Conservation (phyloP, 768 basidiomycete genomes). For the Xanthoconium stramineum region DNA sequence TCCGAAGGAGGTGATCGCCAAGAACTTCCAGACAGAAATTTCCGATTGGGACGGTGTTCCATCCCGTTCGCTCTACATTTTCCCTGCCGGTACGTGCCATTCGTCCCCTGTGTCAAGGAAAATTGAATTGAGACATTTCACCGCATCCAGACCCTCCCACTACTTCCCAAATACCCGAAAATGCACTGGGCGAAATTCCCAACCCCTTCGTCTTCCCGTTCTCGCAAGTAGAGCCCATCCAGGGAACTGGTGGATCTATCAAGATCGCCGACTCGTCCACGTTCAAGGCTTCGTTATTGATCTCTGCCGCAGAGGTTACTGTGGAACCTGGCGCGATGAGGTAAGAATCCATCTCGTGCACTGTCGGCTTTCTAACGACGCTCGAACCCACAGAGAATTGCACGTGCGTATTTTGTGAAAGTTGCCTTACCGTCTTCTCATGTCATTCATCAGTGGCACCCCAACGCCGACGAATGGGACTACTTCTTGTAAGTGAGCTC, state of each 20-base stretch:
- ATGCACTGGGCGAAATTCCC: constrained; percentile 39
- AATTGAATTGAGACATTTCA: not conserved
- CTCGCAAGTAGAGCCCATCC: constrained; percentile 42
- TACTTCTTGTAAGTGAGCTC: constrained; percentile 47
- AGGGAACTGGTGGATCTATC: constrained; percentile 49
- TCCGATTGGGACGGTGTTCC: constrained; percentile 54
- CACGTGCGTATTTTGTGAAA: constrained; percentile 38
- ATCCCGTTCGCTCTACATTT: constrained; percentile 50
- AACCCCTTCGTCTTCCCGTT: constrained; percentile 48
- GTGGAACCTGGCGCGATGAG: constrained; percentile 57
- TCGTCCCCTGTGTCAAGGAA: not conserved
- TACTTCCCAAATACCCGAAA: constrained; percentile 28
- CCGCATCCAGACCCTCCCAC: constrained; percentile 34
- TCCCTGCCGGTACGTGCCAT: constrained; percentile 31
- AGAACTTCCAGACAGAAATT: constrained; percentile 50
- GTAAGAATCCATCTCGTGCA: constrained; percentile 23
- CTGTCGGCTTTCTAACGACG: not conserved
- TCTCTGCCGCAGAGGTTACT: constrained; percentile 52
- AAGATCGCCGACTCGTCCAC: constrained; percentile 55
- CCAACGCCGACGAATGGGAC: constrained; percentile 63
- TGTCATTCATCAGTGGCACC: constrained; percentile 54
- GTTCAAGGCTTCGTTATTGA: constrained; percentile 48
- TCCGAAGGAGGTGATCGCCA: constrained; percentile 51
- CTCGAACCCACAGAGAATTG: constrained; percentile 40
- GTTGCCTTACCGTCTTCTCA: not conserved